Base-by-base conservation (phyloP, 176 grass and related monocot genomes). In the Pontederia crassipes region DNA sequence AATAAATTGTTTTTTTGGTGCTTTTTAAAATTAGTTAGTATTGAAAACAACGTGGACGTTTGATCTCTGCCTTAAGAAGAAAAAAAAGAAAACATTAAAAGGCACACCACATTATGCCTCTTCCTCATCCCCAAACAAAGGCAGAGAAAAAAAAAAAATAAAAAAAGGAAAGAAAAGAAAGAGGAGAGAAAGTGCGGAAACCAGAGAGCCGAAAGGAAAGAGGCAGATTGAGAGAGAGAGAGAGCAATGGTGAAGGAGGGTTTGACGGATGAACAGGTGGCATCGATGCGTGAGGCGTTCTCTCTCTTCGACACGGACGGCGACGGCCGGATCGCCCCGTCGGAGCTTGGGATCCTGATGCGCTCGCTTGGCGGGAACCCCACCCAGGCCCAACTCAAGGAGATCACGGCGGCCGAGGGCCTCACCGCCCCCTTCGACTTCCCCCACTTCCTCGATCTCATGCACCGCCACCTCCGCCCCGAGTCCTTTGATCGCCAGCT, bases 271-370 rank as follows among this genome's bases (percentile, higher is more conserved):
- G 87, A 91, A 72, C 93, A 98, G 93, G 83, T 98, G 57, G 79
- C 87, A 1, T 87, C 81, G 28, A 98, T 98, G 87, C 85, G 85
- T 45, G 84, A 98, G 76, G 93, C 93, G 8, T 98, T 98, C 77
- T 85, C 81, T 17, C 87, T 98, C 9, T 98, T 98, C 74, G 93
- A 98, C 65, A 88, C 87, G 1, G 93, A 98, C 82, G 88, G 78
- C 45, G 87, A 98, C 68, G 93, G 93, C 62, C 70, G 61, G 4
- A 98, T 98, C 81, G 87, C 93, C 2, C 79, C 93, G 0, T 77
- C 93, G 4, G 93, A 98, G 62, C 88, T 98, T 8, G 93, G 93
- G 46, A 85, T 98, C 47, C 93, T 98, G 28, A 98, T 92, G 79
- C 93, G 93, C 18, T 90, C 93, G 6, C 81, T 98, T 0, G 93